A percentile compares a stretch with the other conserved stretches of the same genome.
phyloP scores from a whole-genome alignment of 176 grass and related monocot species.

The Guadua angustifolia region DNA sequence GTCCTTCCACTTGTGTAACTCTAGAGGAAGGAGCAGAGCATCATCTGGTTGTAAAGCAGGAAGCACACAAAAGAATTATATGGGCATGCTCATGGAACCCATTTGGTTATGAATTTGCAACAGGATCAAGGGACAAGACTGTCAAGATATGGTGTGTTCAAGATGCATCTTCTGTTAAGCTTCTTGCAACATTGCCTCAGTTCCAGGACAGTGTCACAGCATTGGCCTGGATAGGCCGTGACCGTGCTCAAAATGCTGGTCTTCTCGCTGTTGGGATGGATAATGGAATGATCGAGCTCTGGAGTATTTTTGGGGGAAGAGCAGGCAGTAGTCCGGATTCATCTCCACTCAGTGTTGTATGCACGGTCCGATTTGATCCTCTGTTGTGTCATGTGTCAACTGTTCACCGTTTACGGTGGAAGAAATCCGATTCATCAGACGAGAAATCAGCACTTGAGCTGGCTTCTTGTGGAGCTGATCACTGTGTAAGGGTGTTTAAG shows the following conservation, averaged over 20 bases:
- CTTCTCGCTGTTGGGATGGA: conserved; percentile 85
- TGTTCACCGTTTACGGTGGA: conserved; percentile 75
- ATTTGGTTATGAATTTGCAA: conserved; percentile 85
- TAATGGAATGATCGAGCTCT: conserved; percentile 89
- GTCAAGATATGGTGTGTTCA: conserved; percentile 87
- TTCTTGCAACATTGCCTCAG: conserved; percentile 69
- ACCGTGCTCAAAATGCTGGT: conserved; percentile 57
- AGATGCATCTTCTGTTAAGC: conserved; percentile 67
- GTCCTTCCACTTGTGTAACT: conserved; percentile 34
- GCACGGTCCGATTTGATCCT: conserved; percentile 65
- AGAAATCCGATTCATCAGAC: conserved; percentile 34
- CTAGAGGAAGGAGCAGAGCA: conserved; percentile 54
- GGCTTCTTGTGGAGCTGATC: conserved; percentile 94
- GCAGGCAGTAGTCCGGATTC: neutral
- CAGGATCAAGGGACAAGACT: conserved; percentile 93
- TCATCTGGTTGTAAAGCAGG: conserved; percentile 69
- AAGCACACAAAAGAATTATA: conserved; percentile 96
- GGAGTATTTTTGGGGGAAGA: conserved; percentile 61
- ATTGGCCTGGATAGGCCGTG: conserved; percentile 74
- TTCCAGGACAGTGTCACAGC: conserved; percentile 94
- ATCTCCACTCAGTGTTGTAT: conserved; percentile 44
- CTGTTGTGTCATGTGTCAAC: conserved; percentile 77
- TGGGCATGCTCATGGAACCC: conserved; percentile 98
- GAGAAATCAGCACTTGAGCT: conserved; percentile 52
- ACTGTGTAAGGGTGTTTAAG: conserved; percentile 81